These are phyloP conservation scores for Paraphaeosphaeria minitans DNA, from an alignment of 2,329 filamentous ascomycete genomes.

Conservation along the genomic window DNA sequence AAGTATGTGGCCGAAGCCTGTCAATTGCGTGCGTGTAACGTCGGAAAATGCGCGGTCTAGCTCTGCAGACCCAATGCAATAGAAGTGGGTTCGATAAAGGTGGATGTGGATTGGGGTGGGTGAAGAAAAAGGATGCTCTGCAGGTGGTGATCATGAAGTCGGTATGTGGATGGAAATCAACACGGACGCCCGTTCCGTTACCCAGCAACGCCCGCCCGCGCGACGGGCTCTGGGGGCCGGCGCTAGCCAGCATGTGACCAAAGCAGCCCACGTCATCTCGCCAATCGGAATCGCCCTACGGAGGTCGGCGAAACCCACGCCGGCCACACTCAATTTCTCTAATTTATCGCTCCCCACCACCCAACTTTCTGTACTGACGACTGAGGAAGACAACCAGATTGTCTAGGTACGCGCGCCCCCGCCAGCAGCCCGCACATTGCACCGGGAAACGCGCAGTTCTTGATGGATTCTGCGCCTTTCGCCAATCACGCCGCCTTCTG, in stretches of 20 bases:
- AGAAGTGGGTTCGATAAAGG: slow-evolving; percentile 1
- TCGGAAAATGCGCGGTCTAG: slow-evolving; percentile 8
- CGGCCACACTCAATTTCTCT: slow-evolving; percentile 34
- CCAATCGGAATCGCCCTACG: neutral
- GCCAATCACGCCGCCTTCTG: neutral
- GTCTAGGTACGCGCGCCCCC: slow-evolving; percentile 57
- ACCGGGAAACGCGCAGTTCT: neutral
- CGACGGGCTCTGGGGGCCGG: slow-evolving; percentile 13
- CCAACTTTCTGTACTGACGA: slow-evolving; percentile 51
- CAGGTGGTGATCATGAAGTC: slow-evolving; percentile 35
- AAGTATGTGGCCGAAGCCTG: slow-evolving; percentile 44
- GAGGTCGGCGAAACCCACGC: slow-evolving; percentile 7
- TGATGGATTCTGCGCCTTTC: neutral
- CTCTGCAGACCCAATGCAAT: slow-evolving; percentile 4
- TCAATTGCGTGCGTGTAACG: slow-evolving; percentile 20
- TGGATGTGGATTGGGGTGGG: slow-evolving; percentile 21
- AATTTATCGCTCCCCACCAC: slow-evolving; percentile 22
- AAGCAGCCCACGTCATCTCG: neutral
- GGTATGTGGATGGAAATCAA: slow-evolving; percentile 32
- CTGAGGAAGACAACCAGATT: slow-evolving; percentile 64
- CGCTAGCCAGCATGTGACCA: neutral
- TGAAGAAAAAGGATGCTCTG: slow-evolving; percentile 30
- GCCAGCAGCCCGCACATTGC: slow-evolving; percentile 5
- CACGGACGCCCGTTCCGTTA: slow-evolving; percentile 30
- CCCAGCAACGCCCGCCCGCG: slow-evolving; percentile 32